phyloP scores from a whole-genome alignment of 208 protist species.

The Acanthamoeba triangularis region DNA sequence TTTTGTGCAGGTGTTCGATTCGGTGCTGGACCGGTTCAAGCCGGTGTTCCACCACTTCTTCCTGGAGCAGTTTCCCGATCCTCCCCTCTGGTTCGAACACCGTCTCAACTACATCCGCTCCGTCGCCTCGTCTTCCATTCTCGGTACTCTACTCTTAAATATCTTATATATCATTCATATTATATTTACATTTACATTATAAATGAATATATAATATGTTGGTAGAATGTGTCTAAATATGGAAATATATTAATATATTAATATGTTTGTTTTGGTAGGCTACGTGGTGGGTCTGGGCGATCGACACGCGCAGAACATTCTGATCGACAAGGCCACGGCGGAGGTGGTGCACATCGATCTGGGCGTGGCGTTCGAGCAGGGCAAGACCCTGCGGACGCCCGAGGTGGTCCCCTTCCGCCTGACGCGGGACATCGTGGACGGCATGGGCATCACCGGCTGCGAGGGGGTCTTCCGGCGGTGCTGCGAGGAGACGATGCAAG shows the following conservation, averaged over 20 bases:
- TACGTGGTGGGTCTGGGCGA: conserved; percentile 98
- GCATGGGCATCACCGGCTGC: conserved; percentile 95
- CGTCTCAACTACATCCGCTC: conserved; percentile 95
- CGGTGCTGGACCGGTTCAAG: conserved; percentile 90
- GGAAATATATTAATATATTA: not conserved
- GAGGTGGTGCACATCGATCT: conserved; percentile 98
- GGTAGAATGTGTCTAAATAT: too few species aligned
- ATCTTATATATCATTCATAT: not conserved
- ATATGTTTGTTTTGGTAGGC: conserved; percentile 81
- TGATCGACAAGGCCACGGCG: conserved; percentile 94
- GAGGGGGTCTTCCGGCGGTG: conserved; percentile 95
- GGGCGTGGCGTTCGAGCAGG: conserved; percentile 97
- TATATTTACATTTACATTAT: too few species aligned
- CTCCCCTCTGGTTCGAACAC: conserved; percentile 91
- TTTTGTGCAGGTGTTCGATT: conserved; percentile 9
- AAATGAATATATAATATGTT: too few species aligned
- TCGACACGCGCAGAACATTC: conserved; percentile 97
- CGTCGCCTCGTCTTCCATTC: conserved; percentile 94
- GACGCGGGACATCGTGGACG: conserved; percentile 97
- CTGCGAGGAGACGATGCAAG: conserved; percentile 94
- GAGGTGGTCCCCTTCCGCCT: conserved; percentile 98
- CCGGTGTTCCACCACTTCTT: conserved; percentile 98
- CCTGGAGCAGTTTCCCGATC: conserved; percentile 92
- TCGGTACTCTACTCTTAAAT: conserved; percentile 81
- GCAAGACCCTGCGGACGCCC: conserved; percentile 93